A percentile compares a stretch with the other conserved stretches of the same genome.
Evolutionary conservation across 495 filamentous ascomycete genomes (phyloP).

Genomic region (Polyplosphaeria fusca): DNA sequence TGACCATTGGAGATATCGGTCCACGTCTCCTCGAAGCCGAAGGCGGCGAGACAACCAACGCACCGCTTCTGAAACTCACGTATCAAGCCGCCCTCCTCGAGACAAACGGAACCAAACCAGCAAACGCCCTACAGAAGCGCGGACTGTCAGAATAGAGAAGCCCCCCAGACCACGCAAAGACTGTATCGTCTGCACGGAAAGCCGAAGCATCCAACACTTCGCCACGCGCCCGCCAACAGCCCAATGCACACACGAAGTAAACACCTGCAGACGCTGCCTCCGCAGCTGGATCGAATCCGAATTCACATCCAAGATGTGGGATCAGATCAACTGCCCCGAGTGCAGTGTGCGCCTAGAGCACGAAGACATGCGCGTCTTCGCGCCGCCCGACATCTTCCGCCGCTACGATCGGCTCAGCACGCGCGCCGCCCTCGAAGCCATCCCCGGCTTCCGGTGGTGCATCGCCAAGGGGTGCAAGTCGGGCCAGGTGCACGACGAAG

Average conservation of each 20-base stretch:
- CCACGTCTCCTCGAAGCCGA: no score
- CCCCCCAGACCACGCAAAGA: constrained; percentile 12
- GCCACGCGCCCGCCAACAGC: constrained; percentile 12
- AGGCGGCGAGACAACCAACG: no score
- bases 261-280: constrained; percentile 26
- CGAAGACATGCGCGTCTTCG: constrained; percentile 23
- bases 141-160: no score
- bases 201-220: constrained; percentile 11
- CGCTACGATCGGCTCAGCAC: constrained; percentile 28
- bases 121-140: no score
- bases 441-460: constrained; percentile 33
- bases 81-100: no score
- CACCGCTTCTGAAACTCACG: no score
- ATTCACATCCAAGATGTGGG: constrained; percentile 21
- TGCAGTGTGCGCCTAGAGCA: constrained; percentile 20
- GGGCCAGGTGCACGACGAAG: constrained; percentile 28
- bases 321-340: constrained; percentile 32
- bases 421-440: constrained; percentile 19
- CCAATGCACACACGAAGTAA: constrained; percentile 22
- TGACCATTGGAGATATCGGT: no score
- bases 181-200: constrained; percentile 28
- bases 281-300: constrained; percentile 26
- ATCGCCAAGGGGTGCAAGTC: constrained; percentile 23
- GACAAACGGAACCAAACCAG: no score
- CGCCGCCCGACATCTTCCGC: constrained; percentile 11